Evolutionary conservation across 129 eudicot genomes (phyloP).

Genomic region (Saposhnikovia divaricata): DNA sequence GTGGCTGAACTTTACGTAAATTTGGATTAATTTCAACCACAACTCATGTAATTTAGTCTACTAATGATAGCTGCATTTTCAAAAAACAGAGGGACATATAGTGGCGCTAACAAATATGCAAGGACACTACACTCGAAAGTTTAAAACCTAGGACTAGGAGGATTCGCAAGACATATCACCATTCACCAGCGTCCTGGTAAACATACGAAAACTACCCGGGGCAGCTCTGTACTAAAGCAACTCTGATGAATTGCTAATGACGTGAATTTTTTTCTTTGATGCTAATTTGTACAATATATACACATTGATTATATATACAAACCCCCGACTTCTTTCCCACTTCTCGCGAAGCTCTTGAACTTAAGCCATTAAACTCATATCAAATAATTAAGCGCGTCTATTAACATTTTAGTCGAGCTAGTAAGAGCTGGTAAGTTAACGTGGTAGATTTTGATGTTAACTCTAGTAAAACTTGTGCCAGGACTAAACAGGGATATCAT

Average conservation of each 20-base stretch:
- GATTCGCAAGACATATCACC: slow-evolving; percentile 14
- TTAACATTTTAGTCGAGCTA: background rate
- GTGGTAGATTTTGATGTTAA: background rate
- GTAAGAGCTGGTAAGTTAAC: background rate
- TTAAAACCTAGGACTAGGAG: background rate
- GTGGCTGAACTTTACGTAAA: too few relatives aligned
- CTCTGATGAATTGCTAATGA: background rate
- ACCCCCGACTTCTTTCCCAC: too few relatives aligned
- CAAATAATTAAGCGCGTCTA: background rate
- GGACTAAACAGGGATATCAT: background rate
- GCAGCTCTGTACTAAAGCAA: background rate
- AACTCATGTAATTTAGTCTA: too few relatives aligned
- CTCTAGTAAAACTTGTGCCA: background rate
- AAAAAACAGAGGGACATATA: background rate
- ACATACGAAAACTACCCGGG: slow-evolving; percentile 2
- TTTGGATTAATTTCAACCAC: too few relatives aligned
- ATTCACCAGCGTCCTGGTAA: background rate
- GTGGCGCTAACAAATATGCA: slow-evolving; percentile 9
- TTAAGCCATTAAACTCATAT: background rate
- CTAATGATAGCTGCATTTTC: background rate
- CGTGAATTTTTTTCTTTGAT: too few relatives aligned
- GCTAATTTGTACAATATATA: too few relatives aligned
- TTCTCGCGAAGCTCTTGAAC: too few relatives aligned
- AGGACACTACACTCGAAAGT: background rate
- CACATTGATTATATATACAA: too few relatives aligned